phyloP scores from a whole-genome alignment of 169 alveolate species.

The Plasmodium reichenowi region DNA sequence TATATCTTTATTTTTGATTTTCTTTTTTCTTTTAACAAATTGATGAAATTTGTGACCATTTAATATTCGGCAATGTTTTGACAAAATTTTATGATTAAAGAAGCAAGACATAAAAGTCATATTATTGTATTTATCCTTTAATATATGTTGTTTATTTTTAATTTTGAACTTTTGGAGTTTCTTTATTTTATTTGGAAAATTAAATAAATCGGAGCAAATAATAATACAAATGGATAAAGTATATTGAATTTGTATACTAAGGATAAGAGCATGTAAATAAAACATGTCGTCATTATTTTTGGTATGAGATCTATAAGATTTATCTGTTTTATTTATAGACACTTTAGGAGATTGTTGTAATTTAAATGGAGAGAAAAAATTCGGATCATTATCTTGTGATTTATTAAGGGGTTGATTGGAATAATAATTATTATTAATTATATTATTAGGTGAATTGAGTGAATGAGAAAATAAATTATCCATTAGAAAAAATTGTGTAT shows the following conservation, averaged over 20 bases:
- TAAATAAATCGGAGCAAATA: conserved; percentile 57
- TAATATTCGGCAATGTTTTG: conserved; percentile 53
- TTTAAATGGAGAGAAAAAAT: no score
- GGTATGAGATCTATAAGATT: background rate
- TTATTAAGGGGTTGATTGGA: background rate
- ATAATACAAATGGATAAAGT: conserved; percentile 58
- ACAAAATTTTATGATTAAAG: conserved; percentile 42
- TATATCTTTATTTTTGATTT: background rate
- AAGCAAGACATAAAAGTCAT: conserved; percentile 6
- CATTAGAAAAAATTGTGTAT: no score
- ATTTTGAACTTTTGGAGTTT: conserved; percentile 14
- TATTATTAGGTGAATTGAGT: no score
- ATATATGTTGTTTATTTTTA: conserved; percentile 14
- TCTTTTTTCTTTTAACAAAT: no score
- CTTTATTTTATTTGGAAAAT: conserved; percentile 31
- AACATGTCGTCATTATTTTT: conserved; percentile 63
- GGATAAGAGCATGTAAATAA: conserved; percentile 47
- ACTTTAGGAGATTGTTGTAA: no score
- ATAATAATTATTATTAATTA: background rate
- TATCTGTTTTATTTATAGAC: background rate
- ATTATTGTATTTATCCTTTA: background rate
- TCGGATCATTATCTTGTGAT: no score
- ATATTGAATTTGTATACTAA: conserved; percentile 74
- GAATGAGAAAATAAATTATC: no score
- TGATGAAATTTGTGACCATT: conserved; percentile 16